Conservation (phyloP, 78 protist genomes). For the Speleostelium caveatum region DNA sequence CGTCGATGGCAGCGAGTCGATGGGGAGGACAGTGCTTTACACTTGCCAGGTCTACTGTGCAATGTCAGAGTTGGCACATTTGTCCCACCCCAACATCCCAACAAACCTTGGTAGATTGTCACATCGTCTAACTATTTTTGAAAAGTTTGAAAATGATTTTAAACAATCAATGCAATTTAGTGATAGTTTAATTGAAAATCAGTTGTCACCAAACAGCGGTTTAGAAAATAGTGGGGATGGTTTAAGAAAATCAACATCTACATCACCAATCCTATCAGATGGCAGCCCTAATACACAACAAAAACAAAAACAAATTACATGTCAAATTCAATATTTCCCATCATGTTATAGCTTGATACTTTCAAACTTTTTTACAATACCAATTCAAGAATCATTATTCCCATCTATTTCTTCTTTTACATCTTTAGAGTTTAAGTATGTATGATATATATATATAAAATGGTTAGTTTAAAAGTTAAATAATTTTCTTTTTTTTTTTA, state of each 20-base stretch:
- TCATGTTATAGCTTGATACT: neutral
- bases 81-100: constrained; percentile 44
- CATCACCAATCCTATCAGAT: neutral
- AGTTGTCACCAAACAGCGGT: too few relatives aligned
- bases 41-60: constrained; percentile 8
- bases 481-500: neutral
- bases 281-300: neutral
- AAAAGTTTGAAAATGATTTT: too few relatives aligned
- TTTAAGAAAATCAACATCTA: neutral
- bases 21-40: too few relatives aligned
- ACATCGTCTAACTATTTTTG: neutral
- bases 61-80: constrained; percentile 43
- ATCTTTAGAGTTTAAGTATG: constrained; percentile 26
- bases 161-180: too few relatives aligned
- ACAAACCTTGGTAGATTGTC: neutral
- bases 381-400: constrained; percentile 34
- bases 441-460: neutral
- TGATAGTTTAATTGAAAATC: too few relatives aligned
- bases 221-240: neutral
- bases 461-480: neutral
- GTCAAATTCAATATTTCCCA: constrained; percentile 21
- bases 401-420: constrained; percentile 20
- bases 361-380: constrained; percentile 38
- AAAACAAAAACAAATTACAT: neutral
- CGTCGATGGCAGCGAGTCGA: neutral